These are phyloP conservation scores for Alternaria ventricosa DNA, from an alignment of 2,329 filamentous ascomycete species.

Conservation along the genomic window DNA sequence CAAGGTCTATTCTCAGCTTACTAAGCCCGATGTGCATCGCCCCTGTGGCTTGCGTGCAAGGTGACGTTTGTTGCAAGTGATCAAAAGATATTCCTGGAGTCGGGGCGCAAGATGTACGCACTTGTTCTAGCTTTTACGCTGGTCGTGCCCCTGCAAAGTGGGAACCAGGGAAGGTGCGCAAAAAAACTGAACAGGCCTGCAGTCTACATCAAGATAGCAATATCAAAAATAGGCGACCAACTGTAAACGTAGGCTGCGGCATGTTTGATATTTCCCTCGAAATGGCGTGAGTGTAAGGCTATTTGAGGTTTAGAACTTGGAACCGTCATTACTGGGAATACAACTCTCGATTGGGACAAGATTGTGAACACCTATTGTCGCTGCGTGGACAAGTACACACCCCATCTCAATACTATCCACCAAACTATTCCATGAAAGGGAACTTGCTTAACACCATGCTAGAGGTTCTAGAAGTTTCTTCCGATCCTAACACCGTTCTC, in stretches of 20 bases:
- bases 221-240: fast-evolving
- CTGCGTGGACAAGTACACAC: no score
- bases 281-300: no score
- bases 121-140: background rate
- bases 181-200: background rate
- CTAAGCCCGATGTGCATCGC: background rate
- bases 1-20: background rate
- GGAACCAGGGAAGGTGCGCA: no score
- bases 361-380: no score
- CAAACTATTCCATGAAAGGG: no score
- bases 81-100: fast-evolving
- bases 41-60: background rate
- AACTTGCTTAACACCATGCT: background rate
- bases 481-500: background rate
- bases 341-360: no score
- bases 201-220: background rate
- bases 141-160: background rate
- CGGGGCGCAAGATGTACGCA: background rate
- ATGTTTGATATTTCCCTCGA: no score
- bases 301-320: no score
- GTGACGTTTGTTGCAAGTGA: background rate
- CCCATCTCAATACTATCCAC: no score
- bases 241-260: no score
- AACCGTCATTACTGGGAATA: no score
- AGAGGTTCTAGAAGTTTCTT: background rate